A percentile compares a stretch with the other conserved stretches of the same genome.
phyloP scores from a whole-genome alignment of 2,329 filamentous ascomycete genomes.

The Cytospora mali region DNA sequence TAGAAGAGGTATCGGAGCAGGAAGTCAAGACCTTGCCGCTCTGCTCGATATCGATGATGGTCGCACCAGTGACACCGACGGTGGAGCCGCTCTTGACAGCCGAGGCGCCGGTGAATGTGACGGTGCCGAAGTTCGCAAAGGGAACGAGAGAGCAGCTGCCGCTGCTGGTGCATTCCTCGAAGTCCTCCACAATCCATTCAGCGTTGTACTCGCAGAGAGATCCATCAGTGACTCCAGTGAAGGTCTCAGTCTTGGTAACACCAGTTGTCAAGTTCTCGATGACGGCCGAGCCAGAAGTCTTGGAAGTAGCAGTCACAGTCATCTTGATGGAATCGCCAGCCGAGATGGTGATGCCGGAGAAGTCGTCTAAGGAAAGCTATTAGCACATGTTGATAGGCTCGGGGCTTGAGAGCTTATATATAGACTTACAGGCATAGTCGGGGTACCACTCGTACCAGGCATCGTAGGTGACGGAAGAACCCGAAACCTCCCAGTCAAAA shows the following conservation, averaged over 20 bases:
- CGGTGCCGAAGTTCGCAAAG: conserved; percentile 50
- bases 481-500: conserved; percentile 54
- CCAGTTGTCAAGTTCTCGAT: conserved; percentile 55
- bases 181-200: conserved; percentile 66
- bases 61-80: conserved; percentile 48
- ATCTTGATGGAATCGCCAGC: conserved; percentile 34
- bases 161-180: conserved; percentile 35
- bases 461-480: conserved; percentile 47
- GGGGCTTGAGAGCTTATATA: not conserved
- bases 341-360: conserved; percentile 30
- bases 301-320: conserved; percentile 42
- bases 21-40: conserved; percentile 60
- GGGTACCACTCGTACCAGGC: conserved; percentile 67
- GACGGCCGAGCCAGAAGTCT: conserved; percentile 45
- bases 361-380: conserved; percentile 18
- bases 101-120: conserved; percentile 45
- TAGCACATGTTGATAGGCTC: not conserved
- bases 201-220: conserved; percentile 57
- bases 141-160: conserved; percentile 42
- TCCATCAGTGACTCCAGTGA: conserved; percentile 44
- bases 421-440: conserved; percentile 45
- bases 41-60: conserved; percentile 67
- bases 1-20: conserved; percentile 29
- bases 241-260: conserved; percentile 51
- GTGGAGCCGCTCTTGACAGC: conserved; percentile 35